phyloP scores from a whole-genome alignment of 129 eudicot species.

The Lactuca sativa region DNA sequence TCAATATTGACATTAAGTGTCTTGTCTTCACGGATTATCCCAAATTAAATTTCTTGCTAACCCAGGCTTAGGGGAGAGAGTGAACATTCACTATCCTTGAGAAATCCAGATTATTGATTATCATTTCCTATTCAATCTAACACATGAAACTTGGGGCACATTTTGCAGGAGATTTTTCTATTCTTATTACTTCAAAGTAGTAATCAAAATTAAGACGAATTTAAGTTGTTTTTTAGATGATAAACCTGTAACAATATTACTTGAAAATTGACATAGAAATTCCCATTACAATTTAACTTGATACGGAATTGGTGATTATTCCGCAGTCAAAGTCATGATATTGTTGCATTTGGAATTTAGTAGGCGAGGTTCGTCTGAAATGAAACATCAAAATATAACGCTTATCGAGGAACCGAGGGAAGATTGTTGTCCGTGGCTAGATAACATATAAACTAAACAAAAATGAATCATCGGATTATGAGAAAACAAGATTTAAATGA shows the following conservation, averaged over 20 bases:
- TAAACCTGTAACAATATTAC: neutral
- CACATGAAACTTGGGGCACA: too few species aligned
- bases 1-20: too few species aligned
- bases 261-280: neutral
- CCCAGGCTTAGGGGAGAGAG: too few species aligned
- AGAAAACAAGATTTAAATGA: neutral
- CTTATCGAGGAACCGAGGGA: neutral
- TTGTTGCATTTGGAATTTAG: neutral
- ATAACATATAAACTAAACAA: neutral
- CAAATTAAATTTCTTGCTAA: too few species aligned
- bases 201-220: neutral
- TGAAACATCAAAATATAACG: neutral
- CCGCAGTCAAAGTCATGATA: slow-evolving; percentile 18
- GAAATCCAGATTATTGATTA: too few species aligned
- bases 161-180: neutral
- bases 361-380: neutral
- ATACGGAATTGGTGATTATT: neutral
- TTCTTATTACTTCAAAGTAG: neutral
- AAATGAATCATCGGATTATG: neutral
- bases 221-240: neutral
- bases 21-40: too few species aligned
- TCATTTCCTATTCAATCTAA: too few species aligned
- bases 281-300: neutral
- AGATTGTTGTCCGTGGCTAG: neutral
- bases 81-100: too few species aligned